A percentile compares a stretch with the other conserved stretches of the same genome.
Evolutionary conservation across 176 grass and related monocot species (phyloP).

Genomic region (Hordeum marinum): DNA sequence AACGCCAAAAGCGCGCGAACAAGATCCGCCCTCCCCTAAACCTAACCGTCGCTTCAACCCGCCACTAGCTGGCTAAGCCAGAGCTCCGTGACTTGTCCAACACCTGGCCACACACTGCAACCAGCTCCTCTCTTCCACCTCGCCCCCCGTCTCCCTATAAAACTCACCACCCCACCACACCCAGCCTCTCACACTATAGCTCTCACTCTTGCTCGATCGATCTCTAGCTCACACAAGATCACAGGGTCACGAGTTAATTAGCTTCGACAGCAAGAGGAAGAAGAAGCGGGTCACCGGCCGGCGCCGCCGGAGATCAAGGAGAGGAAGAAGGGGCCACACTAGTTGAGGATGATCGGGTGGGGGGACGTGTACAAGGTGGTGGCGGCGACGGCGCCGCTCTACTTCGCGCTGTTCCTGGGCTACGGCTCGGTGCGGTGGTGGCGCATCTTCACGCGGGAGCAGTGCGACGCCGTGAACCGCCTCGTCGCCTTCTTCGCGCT

Average conservation of each 20-base stretch:
- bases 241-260: not conserved
- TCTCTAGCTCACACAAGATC: not conserved
- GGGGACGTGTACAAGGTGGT: slow-evolving; percentile 87
- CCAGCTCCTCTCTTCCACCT: not conserved
- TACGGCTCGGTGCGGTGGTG: slow-evolving; percentile 92
- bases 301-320: not conserved
- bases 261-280: not conserved
- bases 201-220: no score
- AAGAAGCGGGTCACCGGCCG: not conserved
- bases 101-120: not conserved
- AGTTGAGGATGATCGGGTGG: slow-evolving; percentile 59
- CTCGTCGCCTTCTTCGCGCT: slow-evolving; percentile 82
- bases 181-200: not conserved
- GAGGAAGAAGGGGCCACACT: not conserved
- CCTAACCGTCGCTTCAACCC: slow-evolving; percentile 1
- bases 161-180: not conserved
- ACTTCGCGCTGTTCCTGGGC: slow-evolving; percentile 75
- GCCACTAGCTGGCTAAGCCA: not conserved
- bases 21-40: slow-evolving; percentile 9
- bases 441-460: slow-evolving; percentile 78
- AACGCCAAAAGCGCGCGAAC: slow-evolving; percentile 22
- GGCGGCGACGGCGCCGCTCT: slow-evolving; percentile 71
- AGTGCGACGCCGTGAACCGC: slow-evolving; percentile 94
- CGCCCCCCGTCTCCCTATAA: slow-evolving; percentile 11
- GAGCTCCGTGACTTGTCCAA: not conserved